Evolutionary conservation across 2,329 filamentous ascomycete genomes (phyloP).

Genomic region (Sporothrix dimorphospora): DNA sequence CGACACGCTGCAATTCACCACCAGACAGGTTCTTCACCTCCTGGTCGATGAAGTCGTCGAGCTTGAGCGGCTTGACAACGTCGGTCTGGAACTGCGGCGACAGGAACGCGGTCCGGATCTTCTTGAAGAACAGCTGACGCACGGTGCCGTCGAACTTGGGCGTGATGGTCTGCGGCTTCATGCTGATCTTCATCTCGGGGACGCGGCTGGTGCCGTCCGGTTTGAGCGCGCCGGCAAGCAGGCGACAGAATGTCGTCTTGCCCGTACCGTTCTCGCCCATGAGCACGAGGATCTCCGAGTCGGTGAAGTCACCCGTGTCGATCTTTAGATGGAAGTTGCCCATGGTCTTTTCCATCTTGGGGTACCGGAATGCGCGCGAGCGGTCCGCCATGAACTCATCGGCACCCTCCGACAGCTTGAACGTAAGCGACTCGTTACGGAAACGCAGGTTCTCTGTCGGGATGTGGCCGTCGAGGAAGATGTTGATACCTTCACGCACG

Average conservation of each 20-base stretch:
- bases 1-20: constrained; percentile 99
- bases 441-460: constrained; percentile 98
- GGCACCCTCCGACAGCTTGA: constrained; percentile 86
- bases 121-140: constrained; percentile 98
- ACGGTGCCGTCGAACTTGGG: constrained; percentile 98
- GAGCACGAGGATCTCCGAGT: constrained; percentile 99
- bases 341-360: constrained; percentile 88
- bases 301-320: constrained; percentile 85
- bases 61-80: constrained; percentile 98
- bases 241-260: constrained; percentile 95
- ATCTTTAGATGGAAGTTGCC: constrained; percentile 75
- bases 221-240: constrained; percentile 90
- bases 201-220: constrained; percentile 79
- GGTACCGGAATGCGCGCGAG: constrained; percentile 83
- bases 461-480: constrained; percentile 94
- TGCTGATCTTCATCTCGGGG: constrained; percentile 83
- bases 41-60: constrained; percentile 99
- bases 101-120: constrained; percentile 95
- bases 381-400: constrained; percentile 89
- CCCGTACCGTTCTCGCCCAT: constrained; percentile 99
- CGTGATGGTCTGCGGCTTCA: constrained; percentile 97
- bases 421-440: constrained; percentile 94
- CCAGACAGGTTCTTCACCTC: constrained; percentile 98
- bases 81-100: constrained; percentile 99
- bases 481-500: constrained; percentile 98